Base-by-base conservation (phyloP, 371 early-diverging fungal genomes). In the Syncephalastrum monosporum region DNA sequence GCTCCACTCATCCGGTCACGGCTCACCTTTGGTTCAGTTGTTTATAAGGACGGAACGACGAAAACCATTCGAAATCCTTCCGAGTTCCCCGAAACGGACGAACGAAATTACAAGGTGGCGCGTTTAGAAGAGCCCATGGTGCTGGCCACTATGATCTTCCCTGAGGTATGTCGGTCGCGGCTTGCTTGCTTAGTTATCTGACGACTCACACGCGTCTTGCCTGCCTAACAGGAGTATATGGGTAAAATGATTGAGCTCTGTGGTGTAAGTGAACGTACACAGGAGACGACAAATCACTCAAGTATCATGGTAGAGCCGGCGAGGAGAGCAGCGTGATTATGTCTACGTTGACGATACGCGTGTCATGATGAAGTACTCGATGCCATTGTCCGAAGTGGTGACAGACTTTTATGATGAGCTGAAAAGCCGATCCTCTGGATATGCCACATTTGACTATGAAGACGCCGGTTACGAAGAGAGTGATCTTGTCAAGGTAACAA, bases 401-500 rank as follows among this genome's bases (percentile, higher is more conserved):
- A 90, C 89, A 3, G 92, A 96, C 64, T 98, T 98, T 70, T 94
- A 92, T 70, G 95, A 97, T 71, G 86, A 89, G 63, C 80, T 98
- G 41, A 97, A 97, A 65, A 89, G 91, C 16, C 75, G 86, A 29
- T 89, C 96, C 13, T 91, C 93, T 41, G 98, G 98, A 0, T 98
- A 93, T 73, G 98, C 97, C 1, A 86, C 84, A 44, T 97, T 96
- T 74, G 97, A 96, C 72, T 97, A 97, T 71, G 98, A 97, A 68
- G 97, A 97, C 42, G 82, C 81, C 41, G 97, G 96, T 1, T 97
- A 94, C 71, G 84, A 85, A 53, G 79, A 78, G 16, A 86, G 96
- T 10, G 95, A 96, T 64, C 74, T 98, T 44, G 94, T 95, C 59
- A 98, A 97, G 77, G 89, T 96, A 72, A 81, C 8, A 10, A 2